phyloP scores from a whole-genome alignment of 148 eudicot genomes.

The Dianthus caryophyllus region DNA sequence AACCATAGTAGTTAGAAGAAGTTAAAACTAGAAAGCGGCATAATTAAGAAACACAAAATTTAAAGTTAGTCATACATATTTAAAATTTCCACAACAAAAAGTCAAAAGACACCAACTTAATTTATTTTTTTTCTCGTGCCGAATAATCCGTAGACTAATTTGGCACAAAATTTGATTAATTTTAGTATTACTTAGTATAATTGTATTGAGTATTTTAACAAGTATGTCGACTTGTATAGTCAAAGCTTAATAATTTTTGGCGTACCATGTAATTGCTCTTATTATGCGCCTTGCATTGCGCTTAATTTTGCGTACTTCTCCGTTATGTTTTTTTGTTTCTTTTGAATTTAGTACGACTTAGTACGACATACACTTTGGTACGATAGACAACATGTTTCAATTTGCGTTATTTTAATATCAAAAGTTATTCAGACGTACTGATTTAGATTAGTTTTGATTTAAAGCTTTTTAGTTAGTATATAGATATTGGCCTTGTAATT shows the following conservation, averaged over 20 bases:
- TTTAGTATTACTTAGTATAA: too few species aligned
- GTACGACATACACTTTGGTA: too few species aligned
- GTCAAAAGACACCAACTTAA: slow-evolving; percentile 9
- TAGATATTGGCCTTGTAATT: too few species aligned
- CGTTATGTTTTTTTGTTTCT: too few species aligned
- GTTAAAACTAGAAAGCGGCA: slow-evolving; percentile 1
- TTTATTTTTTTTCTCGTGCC: slow-evolving; percentile 4
- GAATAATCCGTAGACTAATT: slow-evolving; percentile 8
- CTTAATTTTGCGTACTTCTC: too few species aligned
- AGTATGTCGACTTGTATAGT: slow-evolving; percentile 6
- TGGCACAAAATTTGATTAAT: neutral
- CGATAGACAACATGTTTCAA: too few species aligned
- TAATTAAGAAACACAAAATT: slow-evolving; percentile 6
- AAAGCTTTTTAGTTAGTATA: too few species aligned
- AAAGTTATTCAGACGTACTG: too few species aligned
- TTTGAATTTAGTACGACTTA: too few species aligned
- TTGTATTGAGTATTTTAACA: neutral
- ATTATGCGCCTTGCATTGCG: slow-evolving; percentile 27
- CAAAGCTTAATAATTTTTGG: slow-evolving; percentile 4
- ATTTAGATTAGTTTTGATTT: too few species aligned
- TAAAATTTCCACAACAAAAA: neutral
- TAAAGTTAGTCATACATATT: neutral
- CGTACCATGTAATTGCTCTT: slow-evolving; percentile 18
- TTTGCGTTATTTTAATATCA: too few species aligned
- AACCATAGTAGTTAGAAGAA: slow-evolving; percentile 16